Evolutionary conservation across 2,329 filamentous ascomycete species (phyloP).

Genomic region (Colletotrichum navitas): DNA sequence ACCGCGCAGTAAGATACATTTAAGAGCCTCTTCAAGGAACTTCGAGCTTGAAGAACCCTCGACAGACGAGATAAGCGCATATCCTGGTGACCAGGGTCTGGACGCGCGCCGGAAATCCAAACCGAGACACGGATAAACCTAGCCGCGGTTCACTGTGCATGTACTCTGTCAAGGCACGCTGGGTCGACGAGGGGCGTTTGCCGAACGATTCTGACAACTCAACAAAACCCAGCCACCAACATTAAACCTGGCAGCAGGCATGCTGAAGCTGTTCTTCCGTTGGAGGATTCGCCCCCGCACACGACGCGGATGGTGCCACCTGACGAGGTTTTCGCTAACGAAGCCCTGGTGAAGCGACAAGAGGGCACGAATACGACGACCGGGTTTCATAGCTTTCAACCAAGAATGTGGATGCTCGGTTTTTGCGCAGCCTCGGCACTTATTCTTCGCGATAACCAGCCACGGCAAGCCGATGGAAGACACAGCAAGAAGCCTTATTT

Average conservation of each 20-base stretch:
- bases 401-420: not conserved
- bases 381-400: not conserved
- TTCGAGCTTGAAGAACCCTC: not conserved
- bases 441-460: not conserved
- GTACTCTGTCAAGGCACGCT: not conserved
- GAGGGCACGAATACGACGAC: not conserved
- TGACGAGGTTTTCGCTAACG: not conserved
- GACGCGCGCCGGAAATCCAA: not conserved
- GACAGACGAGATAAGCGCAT: not conserved
- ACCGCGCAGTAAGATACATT: not conserved
- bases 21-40: not conserved
- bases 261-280: not conserved
- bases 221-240: not conserved
- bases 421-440: not conserved
- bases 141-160: not conserved
- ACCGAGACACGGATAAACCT: not conserved
- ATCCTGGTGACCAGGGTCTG: not conserved
- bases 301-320: not conserved
- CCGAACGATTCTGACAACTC: not conserved
- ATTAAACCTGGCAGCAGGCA: not conserved
- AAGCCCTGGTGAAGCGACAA: not conserved
- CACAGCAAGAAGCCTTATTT: too few relatives aligned
- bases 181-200: not conserved
- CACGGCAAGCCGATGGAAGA: not conserved
- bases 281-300: not conserved